Conservation (phyloP, 306 rosid species). For the Coriaria nepalensis region DNA sequence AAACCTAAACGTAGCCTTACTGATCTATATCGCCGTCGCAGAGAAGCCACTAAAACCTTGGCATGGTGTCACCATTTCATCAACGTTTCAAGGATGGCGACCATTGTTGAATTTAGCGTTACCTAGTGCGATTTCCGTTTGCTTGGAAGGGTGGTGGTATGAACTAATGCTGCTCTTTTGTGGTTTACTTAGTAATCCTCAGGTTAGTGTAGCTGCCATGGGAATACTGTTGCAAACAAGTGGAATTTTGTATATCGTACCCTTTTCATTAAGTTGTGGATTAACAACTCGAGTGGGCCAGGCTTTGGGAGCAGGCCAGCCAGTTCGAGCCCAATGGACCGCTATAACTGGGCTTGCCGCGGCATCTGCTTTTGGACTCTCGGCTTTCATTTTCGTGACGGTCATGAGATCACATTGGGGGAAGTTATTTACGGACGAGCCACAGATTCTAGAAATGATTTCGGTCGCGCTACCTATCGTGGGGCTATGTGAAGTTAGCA, state of each 20-base stretch:
- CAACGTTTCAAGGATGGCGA: constrained; percentile 47
- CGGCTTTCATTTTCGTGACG: constrained; percentile 30
- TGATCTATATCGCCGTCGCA: constrained; percentile 32
- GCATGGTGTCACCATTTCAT: constrained; percentile 33
- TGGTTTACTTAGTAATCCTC: constrained; percentile 51
- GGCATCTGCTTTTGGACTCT: constrained; percentile 31
- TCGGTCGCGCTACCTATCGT: constrained; percentile 45
- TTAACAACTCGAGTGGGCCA: constrained; percentile 65
- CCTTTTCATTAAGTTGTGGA: constrained; percentile 45
- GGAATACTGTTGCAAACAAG: constrained; percentile 86
- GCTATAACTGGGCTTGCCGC: constrained; percentile 45
- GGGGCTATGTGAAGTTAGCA: constrained; percentile 65
- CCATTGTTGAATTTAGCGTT: constrained; percentile 55
- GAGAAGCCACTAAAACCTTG: constrained; percentile 57
- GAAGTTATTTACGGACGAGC: constrained; percentile 53
- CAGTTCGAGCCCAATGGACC: constrained; percentile 38
- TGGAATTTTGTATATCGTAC: constrained; percentile 58
- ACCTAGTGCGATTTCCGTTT: constrained; percentile 60
- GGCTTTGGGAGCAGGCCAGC: constrained; percentile 67
- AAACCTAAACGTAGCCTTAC: constrained; percentile 37
- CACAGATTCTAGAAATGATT: constrained; percentile 45
- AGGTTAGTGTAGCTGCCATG: constrained; percentile 74
- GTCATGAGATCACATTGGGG: constrained; percentile 43
- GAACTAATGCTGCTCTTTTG: constrained; percentile 76
- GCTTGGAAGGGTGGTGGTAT: constrained; percentile 94